phyloP scores from a whole-genome alignment of 2,329 filamentous ascomycete genomes.

The Pseudodiploospora longispora region DNA sequence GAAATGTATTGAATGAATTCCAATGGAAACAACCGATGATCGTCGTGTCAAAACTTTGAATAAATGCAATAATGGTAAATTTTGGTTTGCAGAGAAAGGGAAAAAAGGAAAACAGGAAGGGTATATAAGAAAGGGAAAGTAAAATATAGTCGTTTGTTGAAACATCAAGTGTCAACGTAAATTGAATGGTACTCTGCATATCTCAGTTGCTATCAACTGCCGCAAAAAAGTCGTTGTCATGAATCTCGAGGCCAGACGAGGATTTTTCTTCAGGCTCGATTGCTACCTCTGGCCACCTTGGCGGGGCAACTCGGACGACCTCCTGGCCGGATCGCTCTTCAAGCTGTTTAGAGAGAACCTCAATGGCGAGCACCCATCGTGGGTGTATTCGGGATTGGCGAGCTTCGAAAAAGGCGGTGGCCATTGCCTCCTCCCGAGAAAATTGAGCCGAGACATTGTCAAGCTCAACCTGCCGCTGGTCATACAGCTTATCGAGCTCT shows the following conservation, averaged over 20 bases:
- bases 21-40: too few species aligned
- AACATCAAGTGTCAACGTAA: not conserved
- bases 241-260: too few species aligned
- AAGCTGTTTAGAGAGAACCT: slow-evolving; percentile 46
- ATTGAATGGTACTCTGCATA: too few species aligned
- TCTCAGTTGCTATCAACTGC: too few species aligned
- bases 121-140: not conserved
- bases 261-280: not conserved
- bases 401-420: slow-evolving; percentile 36
- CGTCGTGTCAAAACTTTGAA: too few species aligned
- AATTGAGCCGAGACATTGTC: slow-evolving; percentile 40
- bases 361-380: slow-evolving; percentile 45
- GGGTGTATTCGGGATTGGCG: slow-evolving; percentile 36
- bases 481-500: slow-evolving; percentile 39
- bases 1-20: too few species aligned
- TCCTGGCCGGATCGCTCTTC: slow-evolving; percentile 34
- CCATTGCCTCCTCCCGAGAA: slow-evolving; percentile 39
- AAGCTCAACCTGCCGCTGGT: slow-evolving; percentile 39
- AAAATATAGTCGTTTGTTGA: not conserved
- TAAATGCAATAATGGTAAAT: too few species aligned
- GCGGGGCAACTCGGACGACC: slow-evolving; percentile 31
- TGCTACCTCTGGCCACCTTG: slow-evolving; percentile 21
- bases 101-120: not conserved
- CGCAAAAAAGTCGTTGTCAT: too few species aligned
- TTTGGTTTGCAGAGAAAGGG: not conserved